Conservation (phyloP, 345 rosid genomes). For the Punica granatum region DNA sequence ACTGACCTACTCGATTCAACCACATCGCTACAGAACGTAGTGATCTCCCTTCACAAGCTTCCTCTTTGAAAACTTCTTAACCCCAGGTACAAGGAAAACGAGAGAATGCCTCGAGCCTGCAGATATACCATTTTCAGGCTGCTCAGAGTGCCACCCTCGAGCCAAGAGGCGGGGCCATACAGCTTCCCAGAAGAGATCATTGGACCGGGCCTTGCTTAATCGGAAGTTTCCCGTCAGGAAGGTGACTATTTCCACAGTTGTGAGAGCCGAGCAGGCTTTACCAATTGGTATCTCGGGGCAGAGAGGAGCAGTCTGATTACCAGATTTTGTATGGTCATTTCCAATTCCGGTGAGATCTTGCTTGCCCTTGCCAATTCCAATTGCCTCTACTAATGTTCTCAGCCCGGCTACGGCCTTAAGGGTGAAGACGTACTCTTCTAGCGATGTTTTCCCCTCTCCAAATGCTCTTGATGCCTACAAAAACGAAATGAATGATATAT, state of each 20-base stretch:
- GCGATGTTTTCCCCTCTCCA: constrained; percentile 38
- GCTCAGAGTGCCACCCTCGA: constrained; percentile 91
- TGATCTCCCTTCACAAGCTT: constrained; percentile 65
- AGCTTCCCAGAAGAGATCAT: constrained; percentile 91
- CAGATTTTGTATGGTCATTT: constrained; percentile 46
- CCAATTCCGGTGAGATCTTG: constrained; percentile 48
- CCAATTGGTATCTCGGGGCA: constrained; percentile 50
- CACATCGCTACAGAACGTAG: constrained; percentile 62
- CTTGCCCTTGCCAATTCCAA: constrained; percentile 57
- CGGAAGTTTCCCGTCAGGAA: constrained; percentile 60
- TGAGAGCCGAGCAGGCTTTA: constrained; percentile 51
- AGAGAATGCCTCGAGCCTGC: constrained; percentile 36
- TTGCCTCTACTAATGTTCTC: constrained; percentile 32
- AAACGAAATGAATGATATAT: background rate
- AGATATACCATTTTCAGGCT: constrained; percentile 36
- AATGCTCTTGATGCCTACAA: constrained; percentile 32
- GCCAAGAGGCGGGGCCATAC: constrained; percentile 90
- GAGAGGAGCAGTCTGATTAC: constrained; percentile 22
- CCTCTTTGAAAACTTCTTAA: constrained; percentile 65
- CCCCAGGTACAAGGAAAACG: constrained; percentile 71
- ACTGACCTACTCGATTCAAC: too few species aligned
- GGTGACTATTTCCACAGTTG: constrained; percentile 45
- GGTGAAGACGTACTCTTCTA: constrained; percentile 59
- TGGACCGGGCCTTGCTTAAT: constrained; percentile 71
- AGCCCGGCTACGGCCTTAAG: constrained; percentile 43